Evolutionary conservation across 768 basidiomycete species (phyloP).

Genomic region (Lentinula sp.): DNA sequence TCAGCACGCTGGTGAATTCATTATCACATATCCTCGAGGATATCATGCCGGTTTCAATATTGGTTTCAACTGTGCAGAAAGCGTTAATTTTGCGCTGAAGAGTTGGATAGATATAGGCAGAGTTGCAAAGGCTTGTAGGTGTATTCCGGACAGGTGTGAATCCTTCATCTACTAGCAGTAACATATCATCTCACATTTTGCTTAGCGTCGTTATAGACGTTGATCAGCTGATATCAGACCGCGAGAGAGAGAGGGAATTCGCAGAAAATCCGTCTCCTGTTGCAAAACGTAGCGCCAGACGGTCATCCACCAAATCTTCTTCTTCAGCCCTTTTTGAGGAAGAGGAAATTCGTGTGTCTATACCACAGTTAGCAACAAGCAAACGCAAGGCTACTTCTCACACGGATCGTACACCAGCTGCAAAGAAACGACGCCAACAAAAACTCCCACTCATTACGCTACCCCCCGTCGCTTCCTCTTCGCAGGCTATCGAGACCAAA

Average conservation of each 20-base stretch:
- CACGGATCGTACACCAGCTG: constrained; percentile 26
- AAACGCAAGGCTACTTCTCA: constrained; percentile 38
- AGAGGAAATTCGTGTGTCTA: neutral
- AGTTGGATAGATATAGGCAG: constrained; percentile 90
- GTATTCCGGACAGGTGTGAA: constrained; percentile 64
- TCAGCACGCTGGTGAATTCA: constrained; percentile 92
- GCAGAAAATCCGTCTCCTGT: constrained; percentile 8
- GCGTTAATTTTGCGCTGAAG: constrained; percentile 93
- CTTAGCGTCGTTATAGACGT: constrained; percentile 89
- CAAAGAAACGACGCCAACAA: constrained; percentile 41
- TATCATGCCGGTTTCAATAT: constrained; percentile 98
- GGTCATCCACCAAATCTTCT: constrained; percentile 8
- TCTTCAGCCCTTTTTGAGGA: neutral
- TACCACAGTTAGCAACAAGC: constrained; percentile 7
- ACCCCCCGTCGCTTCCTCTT: constrained; percentile 4
- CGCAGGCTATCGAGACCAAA: constrained; percentile 5
- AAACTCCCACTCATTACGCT: constrained; percentile 22
- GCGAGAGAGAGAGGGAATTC: constrained; percentile 40
- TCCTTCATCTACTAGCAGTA: neutral
- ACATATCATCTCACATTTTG: neutral
- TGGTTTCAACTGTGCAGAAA: constrained; percentile 95
- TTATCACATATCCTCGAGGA: constrained; percentile 90
- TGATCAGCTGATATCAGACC: constrained; percentile 71
- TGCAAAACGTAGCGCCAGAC: constrained; percentile 11
- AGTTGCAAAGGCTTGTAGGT: constrained; percentile 69